Evolutionary conservation across 2,329 filamentous ascomycete species (phyloP), one percentile per base, ranked within the genome.

Genomic region (Aplosporella prunicola): DNA sequence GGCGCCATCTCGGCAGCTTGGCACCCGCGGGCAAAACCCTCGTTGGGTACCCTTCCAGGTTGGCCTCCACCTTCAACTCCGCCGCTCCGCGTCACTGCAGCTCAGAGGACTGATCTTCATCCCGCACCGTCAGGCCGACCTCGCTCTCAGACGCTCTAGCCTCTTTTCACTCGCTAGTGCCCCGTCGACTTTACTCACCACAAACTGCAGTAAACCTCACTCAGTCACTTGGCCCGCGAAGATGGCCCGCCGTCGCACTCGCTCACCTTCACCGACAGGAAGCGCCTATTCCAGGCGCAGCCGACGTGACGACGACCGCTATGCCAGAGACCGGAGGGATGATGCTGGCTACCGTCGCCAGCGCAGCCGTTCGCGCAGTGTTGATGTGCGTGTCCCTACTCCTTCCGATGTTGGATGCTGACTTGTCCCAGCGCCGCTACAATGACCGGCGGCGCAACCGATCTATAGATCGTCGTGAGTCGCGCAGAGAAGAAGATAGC

Each of bases 231-330:
- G 40, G 42, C 40, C 38, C 24, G 40, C 40, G 61, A 28, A 29
- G 22, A 44, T 44, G 42, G 42, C 42, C 29, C 31, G 35, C 22
- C 40, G 27, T 6, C 24, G 20, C 23, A 40, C 32, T 25, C 72
- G 83, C 82, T 89, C 83, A 88, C 84, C 83, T 83, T 86, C 81
- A 78, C 82, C 82, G 80, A 78, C 80, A 87, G 82, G 82, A 34
- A 34, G 32, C 77, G 86, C 82, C 72, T 79, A 82, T 63, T 76
- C 77, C 67, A 81, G 76, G 66, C 75, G 42, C 23, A 44, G 32
- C 27, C 41, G 48, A 18, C 41, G 38, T 14, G 33, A 46, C 39
- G 49, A 54, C 47, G 53, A 57, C 41, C 52, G 55, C 41, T 47
- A 52, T 40, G 47, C 45, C 30, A 47, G 69, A 61, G 71, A 54